Base-by-base conservation (phyloP, 768 basidiomycete species). In the Trametes coccinea region DNA sequence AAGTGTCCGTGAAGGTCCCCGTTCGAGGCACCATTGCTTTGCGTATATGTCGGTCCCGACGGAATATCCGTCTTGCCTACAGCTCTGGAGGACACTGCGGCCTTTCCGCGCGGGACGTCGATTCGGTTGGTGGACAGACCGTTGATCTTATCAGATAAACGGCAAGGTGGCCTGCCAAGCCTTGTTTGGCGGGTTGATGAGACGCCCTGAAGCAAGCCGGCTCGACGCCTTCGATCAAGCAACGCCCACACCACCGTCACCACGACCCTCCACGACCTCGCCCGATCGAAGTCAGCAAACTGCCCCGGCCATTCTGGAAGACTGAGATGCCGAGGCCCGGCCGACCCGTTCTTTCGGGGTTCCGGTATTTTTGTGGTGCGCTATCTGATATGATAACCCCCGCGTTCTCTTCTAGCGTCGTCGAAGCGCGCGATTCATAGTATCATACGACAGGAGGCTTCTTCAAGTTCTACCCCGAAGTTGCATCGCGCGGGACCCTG, bases 311-410 rank as follows among this genome's bases (percentile, higher is more conserved):
- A 6, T 41, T 29, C 29, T 40, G 51, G 4, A 10, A 10, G n/a
- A 53, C 22, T 9, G 34, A 11, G 33, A 31, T 52, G 39, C 51
- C 39, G 51, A 39, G 37, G 49, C 48, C 11, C 31, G 22, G 50
- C 41, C 58, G 22, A 13, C 14, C 50, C 51, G 33, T 50, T 47
- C 41, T 4, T 27, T 31, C 51, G 51, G 58, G 11, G 34, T 16
- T 13, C 43, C 31, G 50, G 34, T 39, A 50, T 54, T 51, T 47
- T 50, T 48, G 55, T 13, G 16, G 48, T 27, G n/a, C 53, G 61
- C 47, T 62, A 62, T 62, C 61, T 46, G 61, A 62, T 61, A 61
- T 53, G 55, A 62, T 57, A 53, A 56, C 41, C 5, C 33, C 47
- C 43, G 37, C 53, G 17, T 43, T 39, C 33, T 37, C 30, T 55